Evolutionary conservation across 2,329 filamentous ascomycete species (phyloP).

Genomic region (Penicillium sp.): DNA sequence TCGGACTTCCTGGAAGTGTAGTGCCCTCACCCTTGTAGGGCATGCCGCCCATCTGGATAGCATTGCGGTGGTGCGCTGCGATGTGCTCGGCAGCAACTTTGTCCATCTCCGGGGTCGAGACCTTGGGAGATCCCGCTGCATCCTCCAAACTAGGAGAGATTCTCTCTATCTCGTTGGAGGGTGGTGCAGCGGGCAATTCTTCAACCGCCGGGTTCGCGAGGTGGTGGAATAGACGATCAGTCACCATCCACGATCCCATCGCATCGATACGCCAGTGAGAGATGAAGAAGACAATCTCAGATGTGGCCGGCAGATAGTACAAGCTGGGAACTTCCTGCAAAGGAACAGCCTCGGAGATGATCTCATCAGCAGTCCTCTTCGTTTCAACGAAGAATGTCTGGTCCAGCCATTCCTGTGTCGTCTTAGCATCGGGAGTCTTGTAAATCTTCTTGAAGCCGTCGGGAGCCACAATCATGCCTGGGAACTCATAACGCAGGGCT

Average conservation of each 20-base stretch:
- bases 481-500: conserved; percentile 14
- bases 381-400: conserved; percentile 14
- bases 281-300: conserved; percentile 14
- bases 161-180: conserved; percentile 1
- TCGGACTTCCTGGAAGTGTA: conserved; percentile 7
- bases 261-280: conserved; percentile 18
- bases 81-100: conserved; percentile 5
- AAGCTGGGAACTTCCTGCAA: conserved; percentile 13
- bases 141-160: conserved; percentile 16
- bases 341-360: conserved; percentile 3
- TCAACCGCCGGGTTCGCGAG: neutral
- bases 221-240: conserved; percentile 9
- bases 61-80: conserved; percentile 9
- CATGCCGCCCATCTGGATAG: conserved; percentile 12
- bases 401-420: conserved; percentile 9
- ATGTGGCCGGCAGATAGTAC: conserved; percentile 12
- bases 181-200: neutral
- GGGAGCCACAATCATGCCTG: conserved; percentile 7
- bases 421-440: neutral
- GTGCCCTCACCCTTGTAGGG: conserved; percentile 13
- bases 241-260: conserved; percentile 13
- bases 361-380: conserved; percentile 10
- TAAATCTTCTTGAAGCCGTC: conserved; percentile 12
- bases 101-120: conserved; percentile 11
- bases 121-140: conserved; percentile 10